phyloP scores from a whole-genome alignment of 2,329 filamentous ascomycete species.

The Cordyceps sp. region DNA sequence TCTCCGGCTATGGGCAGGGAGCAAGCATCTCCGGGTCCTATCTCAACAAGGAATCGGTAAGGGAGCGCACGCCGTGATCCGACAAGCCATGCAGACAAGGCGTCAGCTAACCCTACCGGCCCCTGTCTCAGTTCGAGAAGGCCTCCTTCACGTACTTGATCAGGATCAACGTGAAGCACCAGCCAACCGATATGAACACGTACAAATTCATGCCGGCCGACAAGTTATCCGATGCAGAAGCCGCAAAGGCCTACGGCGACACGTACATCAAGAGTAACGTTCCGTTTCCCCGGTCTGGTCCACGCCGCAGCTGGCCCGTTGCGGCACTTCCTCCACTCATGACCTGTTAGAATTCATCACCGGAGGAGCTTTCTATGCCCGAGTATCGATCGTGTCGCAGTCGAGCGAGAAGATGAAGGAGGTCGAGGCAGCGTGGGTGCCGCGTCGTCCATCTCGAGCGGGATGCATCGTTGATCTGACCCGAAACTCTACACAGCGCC shows the following conservation, averaged over 20 bases:
- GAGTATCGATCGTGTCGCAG: neutral
- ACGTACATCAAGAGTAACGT: neutral
- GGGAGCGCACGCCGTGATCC: neutral
- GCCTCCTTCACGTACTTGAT: neutral
- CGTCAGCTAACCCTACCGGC: neutral
- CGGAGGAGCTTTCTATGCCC: neutral
- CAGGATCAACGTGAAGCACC: slow-evolving; percentile 1
- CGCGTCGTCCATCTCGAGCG: neutral
- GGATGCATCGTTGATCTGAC: neutral
- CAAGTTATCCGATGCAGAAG: neutral
- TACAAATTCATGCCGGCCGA: neutral
- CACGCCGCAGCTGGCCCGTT: neutral
- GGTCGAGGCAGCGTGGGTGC: neutral
- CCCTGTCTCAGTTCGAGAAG: neutral
- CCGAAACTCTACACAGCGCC: neutral
- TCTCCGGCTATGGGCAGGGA: neutral
- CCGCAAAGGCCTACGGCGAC: neutral
- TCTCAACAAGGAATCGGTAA: neutral
- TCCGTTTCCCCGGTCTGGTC: too few species aligned
- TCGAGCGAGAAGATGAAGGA: neutral
- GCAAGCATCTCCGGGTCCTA: neutral
- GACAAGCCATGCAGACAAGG: neutral
- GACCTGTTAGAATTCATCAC: neutral
- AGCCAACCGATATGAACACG: neutral
- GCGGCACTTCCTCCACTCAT: too few species aligned